Evolutionary conservation across 1,284 basidiomycete species (phyloP).

Genomic region (Cutaneotrichosporon daszewskae): DNA sequence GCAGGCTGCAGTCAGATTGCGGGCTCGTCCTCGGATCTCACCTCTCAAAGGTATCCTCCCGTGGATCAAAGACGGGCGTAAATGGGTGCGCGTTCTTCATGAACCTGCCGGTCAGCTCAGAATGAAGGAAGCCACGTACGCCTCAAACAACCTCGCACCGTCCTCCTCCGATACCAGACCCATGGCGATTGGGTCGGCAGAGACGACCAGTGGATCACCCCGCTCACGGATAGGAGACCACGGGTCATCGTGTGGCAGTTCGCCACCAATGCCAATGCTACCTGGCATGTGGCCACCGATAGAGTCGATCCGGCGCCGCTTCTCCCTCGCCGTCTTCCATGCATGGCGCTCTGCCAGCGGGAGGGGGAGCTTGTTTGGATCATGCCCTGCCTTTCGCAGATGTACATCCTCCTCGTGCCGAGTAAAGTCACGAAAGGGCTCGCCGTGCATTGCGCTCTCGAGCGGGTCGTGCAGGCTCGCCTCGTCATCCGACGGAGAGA

Average conservation of each 20-base stretch:
- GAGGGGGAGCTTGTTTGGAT: background rate
- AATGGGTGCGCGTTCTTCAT: conserved; percentile 26
- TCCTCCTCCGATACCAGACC: conserved; percentile 18
- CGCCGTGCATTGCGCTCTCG: conserved; percentile 9
- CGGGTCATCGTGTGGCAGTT: background rate
- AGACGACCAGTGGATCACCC: conserved; percentile 4
- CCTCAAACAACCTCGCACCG: conserved; percentile 15
- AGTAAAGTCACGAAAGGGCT: conserved; percentile 12
- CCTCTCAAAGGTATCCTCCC: conserved; percentile 27
- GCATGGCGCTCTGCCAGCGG: background rate
- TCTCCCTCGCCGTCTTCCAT: background rate
- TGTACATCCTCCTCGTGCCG: conserved; percentile 8
- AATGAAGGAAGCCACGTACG: conserved; percentile 11
- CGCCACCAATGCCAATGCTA: background rate
- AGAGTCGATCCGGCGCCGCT: background rate
- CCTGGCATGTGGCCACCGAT: background rate
- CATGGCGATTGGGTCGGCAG: conserved; percentile 16
- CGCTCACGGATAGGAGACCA: conserved; percentile 5
- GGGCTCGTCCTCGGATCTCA: conserved; percentile 1
- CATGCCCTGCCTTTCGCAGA: conserved; percentile 1
- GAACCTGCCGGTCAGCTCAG: conserved; percentile 17
- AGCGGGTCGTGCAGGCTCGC: conserved; percentile 5
- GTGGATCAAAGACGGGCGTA: conserved; percentile 28
- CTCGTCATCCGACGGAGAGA: background rate
- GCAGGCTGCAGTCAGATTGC: conserved; percentile 12